Base-by-base conservation (phyloP, 768 basidiomycete genomes). In the Termitomyces sp. region DNA sequence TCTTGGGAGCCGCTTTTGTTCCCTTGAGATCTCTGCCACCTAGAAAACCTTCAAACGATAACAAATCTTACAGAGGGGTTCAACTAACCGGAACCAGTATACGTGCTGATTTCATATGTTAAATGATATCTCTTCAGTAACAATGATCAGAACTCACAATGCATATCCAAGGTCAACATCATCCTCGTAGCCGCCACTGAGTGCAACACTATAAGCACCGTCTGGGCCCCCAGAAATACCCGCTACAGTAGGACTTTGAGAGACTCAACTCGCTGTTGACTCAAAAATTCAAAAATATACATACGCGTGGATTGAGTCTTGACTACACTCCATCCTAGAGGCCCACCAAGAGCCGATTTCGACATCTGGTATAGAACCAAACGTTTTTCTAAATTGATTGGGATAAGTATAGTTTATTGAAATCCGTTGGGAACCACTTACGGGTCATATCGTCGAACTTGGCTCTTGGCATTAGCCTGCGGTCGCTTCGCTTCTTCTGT, bases 1-100 rank as follows among this genome's bases (percentile, higher is more conserved):
- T 96, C 71, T 95, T 95, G 0, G 91, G 93, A 2, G 82, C 81
- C 3, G 75, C 69, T 68, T 88, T 88, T 0, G 95, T 96, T 12
- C 95, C 95, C 69, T 80, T 93, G 40, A 96, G 77, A 70, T 95
- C 88, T 36, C 95, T 82, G 10, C 95, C 95, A 39, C 94, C 93
- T 83, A 59, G 22, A 57, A 60, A 52, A 51, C 44, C 47, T 59
- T 39, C 48, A 56, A 34, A 55, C 36, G 44, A 37, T 18, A 50
- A 7, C 10, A 10, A 24, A 8, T 50, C 33, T 4, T 24, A 16
- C 14, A 22, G 44, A 47, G 10, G 47, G 16, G 16, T 47, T 36
- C 37, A n/a, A 64, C 70, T 6, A 40, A 83, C 89, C 89, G 60
- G 88, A 86, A 9, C 91, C 91, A 0, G 90, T 93, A 60, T 87